Conservation (phyloP, 2,329 filamentous ascomycete species). For the Aurifilum marmelostoma region DNA sequence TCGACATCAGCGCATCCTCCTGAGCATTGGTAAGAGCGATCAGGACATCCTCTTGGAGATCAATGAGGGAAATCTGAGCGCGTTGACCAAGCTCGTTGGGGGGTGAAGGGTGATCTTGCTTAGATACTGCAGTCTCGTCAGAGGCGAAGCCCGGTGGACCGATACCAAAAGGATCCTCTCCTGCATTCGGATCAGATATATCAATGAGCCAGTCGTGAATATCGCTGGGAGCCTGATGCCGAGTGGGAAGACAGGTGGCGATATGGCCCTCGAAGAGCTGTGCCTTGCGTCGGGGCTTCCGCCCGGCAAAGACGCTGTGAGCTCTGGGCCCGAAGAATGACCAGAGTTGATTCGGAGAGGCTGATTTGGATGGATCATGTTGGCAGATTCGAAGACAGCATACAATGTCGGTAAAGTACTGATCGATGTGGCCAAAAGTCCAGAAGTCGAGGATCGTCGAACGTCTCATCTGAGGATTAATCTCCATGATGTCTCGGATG, state of each 20-base stretch:
- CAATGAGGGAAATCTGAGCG: neutral
- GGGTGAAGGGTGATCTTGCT: neutral
- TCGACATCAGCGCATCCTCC: neutral
- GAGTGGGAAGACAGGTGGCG: neutral
- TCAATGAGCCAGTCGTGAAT: conserved; percentile 7
- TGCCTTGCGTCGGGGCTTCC: conserved; percentile 22
- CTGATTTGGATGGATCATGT: conserved; percentile 24
- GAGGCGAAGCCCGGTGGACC: neutral
- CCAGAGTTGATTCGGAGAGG: conserved; percentile 7
- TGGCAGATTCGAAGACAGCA: conserved; percentile 36
- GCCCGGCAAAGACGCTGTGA: conserved; percentile 26
- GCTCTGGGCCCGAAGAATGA: conserved; percentile 33
- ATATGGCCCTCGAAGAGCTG: conserved; percentile 25
- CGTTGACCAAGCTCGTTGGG: neutral
- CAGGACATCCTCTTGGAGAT: neutral
- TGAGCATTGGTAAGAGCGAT: neutral
- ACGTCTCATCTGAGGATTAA: conserved; percentile 35
- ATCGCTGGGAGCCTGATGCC: neutral
- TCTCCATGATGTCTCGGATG: conserved; percentile 35
- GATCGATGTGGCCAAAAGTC: conserved; percentile 18
- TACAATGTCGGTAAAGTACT: conserved; percentile 30
- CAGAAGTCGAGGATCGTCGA: conserved; percentile 38
- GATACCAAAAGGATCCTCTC: too few relatives aligned
- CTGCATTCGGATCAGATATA: neutral
- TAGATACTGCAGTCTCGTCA: neutral